Base-by-base conservation (phyloP, 805 yeast species). In the Wickerhamiella alocasiicola region DNA sequence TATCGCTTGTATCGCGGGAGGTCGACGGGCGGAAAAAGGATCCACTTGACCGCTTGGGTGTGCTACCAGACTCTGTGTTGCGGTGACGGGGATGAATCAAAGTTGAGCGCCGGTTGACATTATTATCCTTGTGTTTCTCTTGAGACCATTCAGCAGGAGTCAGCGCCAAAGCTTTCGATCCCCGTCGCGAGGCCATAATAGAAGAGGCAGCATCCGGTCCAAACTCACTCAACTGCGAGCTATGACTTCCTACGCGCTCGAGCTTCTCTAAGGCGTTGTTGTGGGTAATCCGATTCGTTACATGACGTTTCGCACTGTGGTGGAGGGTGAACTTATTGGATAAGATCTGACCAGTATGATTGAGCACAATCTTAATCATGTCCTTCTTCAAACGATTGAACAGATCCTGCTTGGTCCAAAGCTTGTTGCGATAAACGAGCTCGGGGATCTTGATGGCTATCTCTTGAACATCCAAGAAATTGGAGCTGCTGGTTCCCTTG, bases 391-490 rank as follows among this genome's bases (percentile, higher is more conserved):
- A 53, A 23, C 71, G 67, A 50, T 70, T 53, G 2, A 78, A 64
- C 31, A 87, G 60, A 49, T 87, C 96, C 41, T 74, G 63, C 36
- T 72, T 64, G 1, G 85, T 74, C 81, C 93, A 78, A 4, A 80
- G 69, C 63, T 72, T 73, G 55, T 79, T 75, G 26, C 59, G 52
- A 51, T 79, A 72, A 38, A 61, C 57, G 39, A 82, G 59, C 2
- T 62, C 62, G 3, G 95, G 95, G 38, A 87, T 58, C 7, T 64
- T 65, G 42, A 88, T 64, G 5, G 66, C 68, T 49, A 88, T 76
- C 49, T 81, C 73, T 39, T 81, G 80, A 6, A 88, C 83, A 53
- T 87, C 84, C 29, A 82, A 70, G 42, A 88, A 61, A 48, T 78
- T 73, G 50, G 72, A 64, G 21, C 73, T 66, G 11, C 85, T 82